Evolutionary conservation across 768 basidiomycete species (phyloP), one percentile per base, ranked within the genome.

Genomic region (Pulveroboletus sp.): DNA sequence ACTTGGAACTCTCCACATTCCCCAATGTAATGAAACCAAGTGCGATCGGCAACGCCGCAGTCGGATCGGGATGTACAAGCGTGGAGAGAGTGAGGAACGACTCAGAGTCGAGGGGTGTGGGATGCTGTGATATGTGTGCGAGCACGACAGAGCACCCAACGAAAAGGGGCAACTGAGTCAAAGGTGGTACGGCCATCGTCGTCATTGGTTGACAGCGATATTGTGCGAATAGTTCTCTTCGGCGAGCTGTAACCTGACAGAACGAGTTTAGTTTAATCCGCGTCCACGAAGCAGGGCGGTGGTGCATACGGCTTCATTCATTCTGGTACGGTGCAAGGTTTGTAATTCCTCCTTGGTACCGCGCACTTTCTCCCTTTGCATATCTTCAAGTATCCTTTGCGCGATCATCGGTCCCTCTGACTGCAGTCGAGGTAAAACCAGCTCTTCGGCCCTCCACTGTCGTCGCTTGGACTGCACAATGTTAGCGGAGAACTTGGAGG

Each of bases 1-100:
- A 89, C 36, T 78, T 78, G 32, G 82, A 78, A 8, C 84, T 82
- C 61, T 92, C 89, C 10, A 89, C 84, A 55, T 89, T 90, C 2
- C 84, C 84, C 72, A 91, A 74, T 9, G 86, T 88, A 36, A 89
- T 63, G 40, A 90, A 65, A 7, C 89, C 89, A 18, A 90, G 72
- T 3, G 78, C 69, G 44, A 91, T 81, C 3, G 89, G 89, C 1
- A 91, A 64, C 11, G 78, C 69, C 59, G 77, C 77, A 0, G 87
- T 88, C 27, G 84, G 76, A 63, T 92, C 89, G 9, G 84, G 73
- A 61, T 85, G 83, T 10, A 81, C 71, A 43, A 91, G 70, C 4
- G 84, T 82, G 6, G 85, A 78, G 33, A 92, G 75, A 0, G 86
- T 85, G 33, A 89, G 63, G 69, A 91, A 88, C 7, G 84, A 77